These are phyloP conservation scores for Hanseniaspora gamundiae DNA, from an alignment of 1,139 yeast species.

Conservation along the genomic window DNA sequence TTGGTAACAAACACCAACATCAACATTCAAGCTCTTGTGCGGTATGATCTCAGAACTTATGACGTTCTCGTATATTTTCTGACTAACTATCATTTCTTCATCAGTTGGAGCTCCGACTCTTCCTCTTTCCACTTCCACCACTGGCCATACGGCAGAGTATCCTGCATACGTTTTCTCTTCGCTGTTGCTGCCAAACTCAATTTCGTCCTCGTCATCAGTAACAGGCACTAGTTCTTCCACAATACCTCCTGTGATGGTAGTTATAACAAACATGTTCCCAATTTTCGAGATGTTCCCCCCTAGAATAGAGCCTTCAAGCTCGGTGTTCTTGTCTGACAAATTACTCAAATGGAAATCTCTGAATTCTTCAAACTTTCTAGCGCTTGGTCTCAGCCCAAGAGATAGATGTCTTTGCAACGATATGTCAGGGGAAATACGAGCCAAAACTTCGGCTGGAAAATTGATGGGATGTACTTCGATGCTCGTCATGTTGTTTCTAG, in stretches of 20 bases:
- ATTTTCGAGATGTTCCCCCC: slow-evolving; percentile 65
- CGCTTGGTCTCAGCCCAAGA: slow-evolving; percentile 61
- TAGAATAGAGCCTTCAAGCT: slow-evolving; percentile 29
- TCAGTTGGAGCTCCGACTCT: slow-evolving; percentile 74
- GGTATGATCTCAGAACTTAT: slow-evolving; percentile 44
- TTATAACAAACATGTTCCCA: slow-evolving; percentile 67
- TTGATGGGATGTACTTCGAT: background rate
- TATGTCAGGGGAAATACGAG: slow-evolving; percentile 75
- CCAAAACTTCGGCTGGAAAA: slow-evolving; percentile 74
- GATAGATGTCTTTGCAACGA: slow-evolving; percentile 69
- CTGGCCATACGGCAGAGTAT: slow-evolving; percentile 50
- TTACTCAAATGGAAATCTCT: slow-evolving; percentile 32
- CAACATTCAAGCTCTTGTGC: slow-evolving; percentile 29
- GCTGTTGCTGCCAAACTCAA: slow-evolving; percentile 13
- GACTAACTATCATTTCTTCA: slow-evolving; percentile 79
- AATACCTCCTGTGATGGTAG: slow-evolving; percentile 64
- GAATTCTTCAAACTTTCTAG: slow-evolving; percentile 62
- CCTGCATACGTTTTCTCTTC: slow-evolving; percentile 17
- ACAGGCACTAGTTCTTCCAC: slow-evolving; percentile 37
- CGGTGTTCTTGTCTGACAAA: slow-evolving; percentile 28
- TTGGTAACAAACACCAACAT: slow-evolving; percentile 10
- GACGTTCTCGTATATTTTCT: slow-evolving; percentile 47
- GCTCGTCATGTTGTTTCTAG: background rate
- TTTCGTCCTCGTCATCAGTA: slow-evolving; percentile 26
- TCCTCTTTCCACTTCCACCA: slow-evolving; percentile 72